Percentiles rank a stretch among this genome's conserved stretches.
These are phyloP conservation scores for Bruguiera parviflora DNA, from an alignment of 345 rosid species.

Conservation along the genomic window DNA sequence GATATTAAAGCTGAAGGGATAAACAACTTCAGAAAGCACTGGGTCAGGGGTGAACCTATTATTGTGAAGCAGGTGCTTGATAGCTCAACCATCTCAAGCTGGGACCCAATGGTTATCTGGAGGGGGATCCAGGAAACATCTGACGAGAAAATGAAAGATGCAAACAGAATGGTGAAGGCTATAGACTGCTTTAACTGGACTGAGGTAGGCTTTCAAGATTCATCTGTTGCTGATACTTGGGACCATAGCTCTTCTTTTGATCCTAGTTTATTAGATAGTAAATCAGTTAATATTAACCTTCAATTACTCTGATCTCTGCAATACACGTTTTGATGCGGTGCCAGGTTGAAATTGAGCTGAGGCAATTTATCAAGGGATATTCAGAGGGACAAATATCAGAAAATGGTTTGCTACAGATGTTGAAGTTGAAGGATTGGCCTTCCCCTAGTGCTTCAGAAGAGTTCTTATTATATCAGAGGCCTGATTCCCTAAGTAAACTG, in stretches of 20 bases:
- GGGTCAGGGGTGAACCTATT: constrained; percentile 72
- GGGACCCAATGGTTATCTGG: constrained; percentile 85
- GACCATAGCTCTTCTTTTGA: constrained; percentile 11
- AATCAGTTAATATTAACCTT: constrained; percentile 6
- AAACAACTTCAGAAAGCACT: constrained; percentile 64
- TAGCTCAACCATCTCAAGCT: constrained; percentile 51
- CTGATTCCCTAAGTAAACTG: constrained; percentile 80
- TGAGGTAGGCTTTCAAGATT: constrained; percentile 48
- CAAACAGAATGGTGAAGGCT: constrained; percentile 62
- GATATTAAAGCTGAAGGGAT: constrained; percentile 54
- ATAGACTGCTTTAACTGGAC: constrained; percentile 67
- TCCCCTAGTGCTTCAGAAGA: constrained; percentile 89
- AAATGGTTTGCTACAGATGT: constrained; percentile 48
- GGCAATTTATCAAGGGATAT: constrained; percentile 70
- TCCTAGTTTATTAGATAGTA: background rate
- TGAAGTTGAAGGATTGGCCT: constrained; percentile 97
- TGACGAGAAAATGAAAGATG: constrained; percentile 65
- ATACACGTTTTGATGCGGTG: constrained; percentile 18
- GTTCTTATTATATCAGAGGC: constrained; percentile 76
- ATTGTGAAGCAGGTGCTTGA: constrained; percentile 66
- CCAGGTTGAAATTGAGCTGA: constrained; percentile 76
- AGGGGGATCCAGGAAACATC: constrained; percentile 66
- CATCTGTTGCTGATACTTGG: constrained; percentile 17
- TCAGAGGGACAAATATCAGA: constrained; percentile 48
- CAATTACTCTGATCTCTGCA: constrained; percentile 12